Evolutionary conservation across 768 basidiomycete species (phyloP), one percentile per base, ranked within the genome.

Genomic region (Holtermanniella nyarrowii): DNA sequence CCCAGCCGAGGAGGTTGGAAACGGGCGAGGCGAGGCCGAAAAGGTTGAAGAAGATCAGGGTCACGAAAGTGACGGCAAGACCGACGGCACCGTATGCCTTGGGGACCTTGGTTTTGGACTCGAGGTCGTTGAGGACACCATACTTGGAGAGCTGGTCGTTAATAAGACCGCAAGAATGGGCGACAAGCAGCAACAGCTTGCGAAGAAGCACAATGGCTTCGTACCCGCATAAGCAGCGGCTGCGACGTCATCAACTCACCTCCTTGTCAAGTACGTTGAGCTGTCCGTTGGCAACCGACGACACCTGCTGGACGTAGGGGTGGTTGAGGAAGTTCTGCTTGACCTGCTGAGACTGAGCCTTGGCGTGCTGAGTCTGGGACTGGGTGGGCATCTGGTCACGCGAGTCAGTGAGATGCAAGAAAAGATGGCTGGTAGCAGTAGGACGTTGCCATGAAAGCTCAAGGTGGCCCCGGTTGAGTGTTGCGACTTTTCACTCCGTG

Each of bases 1-100:
- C 86, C 84, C 86, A 97, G 47, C 91, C 95, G 65, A 99, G 81
- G 64, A 95, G 77, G 75, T 95, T 93, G 54, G 93, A 93, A 59
- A 93, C 79, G 63, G 90, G 87, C 3, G 82, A 79, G 45, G 95
- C 95, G 65, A 91, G 82, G 47, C 89, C 79, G 76, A 72, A 65
- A 31, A 73, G 59, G 68, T 72, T 73, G 65, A 73, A 68, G 68
- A 72, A 73, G 63, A 73, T 69, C 43, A 73, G 49, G 44, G 64
- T 55, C 60, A 71, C 65, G 53, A 70, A 77, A 62, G 91, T 73
- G 51, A 77, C 55, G 50, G 82, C 74, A 56, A 78, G 77, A 50
- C 85, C 86, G 60, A 96, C 73, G 59, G 87, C 86, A 56, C 83
- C 78, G 72, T 89, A 90, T 10, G 86, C 79, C 78, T 97, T 99